Evolutionary conservation across 1,284 basidiomycete genomes (phyloP), one percentile per base, ranked within the genome.

Genomic region (Pterula multifida): DNA sequence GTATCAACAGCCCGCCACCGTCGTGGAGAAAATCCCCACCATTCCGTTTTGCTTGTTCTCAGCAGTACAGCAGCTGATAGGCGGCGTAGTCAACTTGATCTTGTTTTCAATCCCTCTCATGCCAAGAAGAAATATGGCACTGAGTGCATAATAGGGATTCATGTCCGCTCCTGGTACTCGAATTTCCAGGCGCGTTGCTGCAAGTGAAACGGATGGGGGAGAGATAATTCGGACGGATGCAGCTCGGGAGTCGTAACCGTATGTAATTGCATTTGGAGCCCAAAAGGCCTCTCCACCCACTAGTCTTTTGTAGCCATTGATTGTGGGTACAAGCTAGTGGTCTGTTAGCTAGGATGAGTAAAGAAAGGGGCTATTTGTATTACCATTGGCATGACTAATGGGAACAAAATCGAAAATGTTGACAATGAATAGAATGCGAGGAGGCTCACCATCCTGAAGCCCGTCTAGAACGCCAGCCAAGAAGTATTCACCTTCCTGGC

Each of bases 301-400:
- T 12, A 98, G 78, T 19, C 94, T 88, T 64, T 98, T 98, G 71
- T 98, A 98, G n/a, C 91, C 91, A 61, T 95, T 95, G 65, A 96
- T 86, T 0, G 88, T 96, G 0, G 93, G 92, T 28, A 94, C 93
- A 52, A 96, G 70, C 85, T 87, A 48, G 22, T n/a, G n/a, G 32
- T 11, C n/a, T 35, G 9, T 35, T 35, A 9, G 32, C n/a, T 9
- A 11, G 9, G n/a, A n/a, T n/a, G n/a, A 35, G 32, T 35, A 35
- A 11, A n/a, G 11, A 35, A n/a, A 11, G 11, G 15, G 42, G 6
- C 46, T 13, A 11, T 39, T 47, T 19, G 22, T 12, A 63, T 58
- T 56, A 78, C 79, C 69, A 74, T 68, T 17, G 81, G 82, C 72
- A 85, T 75, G 45, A 85, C 79, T 83, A 51, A 19, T 47, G 22